phyloP scores from a whole-genome alignment of 352 stramenopile genomes.

The Phytophthora tentaculata region DNA sequence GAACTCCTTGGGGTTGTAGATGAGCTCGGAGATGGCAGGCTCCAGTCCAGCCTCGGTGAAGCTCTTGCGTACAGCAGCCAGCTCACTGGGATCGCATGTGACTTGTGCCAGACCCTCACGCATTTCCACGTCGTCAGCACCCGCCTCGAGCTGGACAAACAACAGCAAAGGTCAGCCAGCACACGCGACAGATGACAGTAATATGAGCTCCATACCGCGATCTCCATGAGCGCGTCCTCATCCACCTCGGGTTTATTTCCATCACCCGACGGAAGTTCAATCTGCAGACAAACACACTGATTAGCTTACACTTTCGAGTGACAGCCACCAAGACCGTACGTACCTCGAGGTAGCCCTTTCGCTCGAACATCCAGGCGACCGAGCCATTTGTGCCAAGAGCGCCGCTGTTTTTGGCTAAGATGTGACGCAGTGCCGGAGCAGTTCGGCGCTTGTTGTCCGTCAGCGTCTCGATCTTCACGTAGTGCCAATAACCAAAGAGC shows the following conservation, averaged over 20 bases:
- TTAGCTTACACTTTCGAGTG: neutral
- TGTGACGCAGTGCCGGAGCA: slow-evolving; percentile 79
- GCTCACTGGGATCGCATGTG: slow-evolving; percentile 69
- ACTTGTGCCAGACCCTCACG: slow-evolving; percentile 72
- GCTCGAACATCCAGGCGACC: slow-evolving; percentile 87
- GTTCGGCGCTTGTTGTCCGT: slow-evolving; percentile 87
- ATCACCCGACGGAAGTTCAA: slow-evolving; percentile 41
- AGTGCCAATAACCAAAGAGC: neutral
- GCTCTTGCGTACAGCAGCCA: slow-evolving; percentile 61
- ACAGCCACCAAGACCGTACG: too few relatives aligned
- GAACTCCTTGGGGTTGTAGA: slow-evolving; percentile 86
- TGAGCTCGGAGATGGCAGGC: slow-evolving; percentile 75
- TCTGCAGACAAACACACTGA: slow-evolving; percentile 35
- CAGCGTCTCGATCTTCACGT: slow-evolving; percentile 89
- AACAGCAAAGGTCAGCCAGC: slow-evolving; percentile 9
- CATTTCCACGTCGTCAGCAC: slow-evolving; percentile 74
- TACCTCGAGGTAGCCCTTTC: slow-evolving; percentile 86
- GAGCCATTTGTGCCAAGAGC: slow-evolving; percentile 77
- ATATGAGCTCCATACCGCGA: slow-evolving; percentile 48
- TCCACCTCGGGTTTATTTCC: slow-evolving; percentile 39
- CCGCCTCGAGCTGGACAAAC: slow-evolving; percentile 61
- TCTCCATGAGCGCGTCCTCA: slow-evolving; percentile 79
- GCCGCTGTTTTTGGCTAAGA: slow-evolving; percentile 74
- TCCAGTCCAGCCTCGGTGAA: slow-evolving; percentile 65
- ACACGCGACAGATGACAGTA: neutral